These are phyloP conservation scores for Peronospora farinosa DNA, from an alignment of 352 stramenopile genomes.

Conservation along the genomic window DNA sequence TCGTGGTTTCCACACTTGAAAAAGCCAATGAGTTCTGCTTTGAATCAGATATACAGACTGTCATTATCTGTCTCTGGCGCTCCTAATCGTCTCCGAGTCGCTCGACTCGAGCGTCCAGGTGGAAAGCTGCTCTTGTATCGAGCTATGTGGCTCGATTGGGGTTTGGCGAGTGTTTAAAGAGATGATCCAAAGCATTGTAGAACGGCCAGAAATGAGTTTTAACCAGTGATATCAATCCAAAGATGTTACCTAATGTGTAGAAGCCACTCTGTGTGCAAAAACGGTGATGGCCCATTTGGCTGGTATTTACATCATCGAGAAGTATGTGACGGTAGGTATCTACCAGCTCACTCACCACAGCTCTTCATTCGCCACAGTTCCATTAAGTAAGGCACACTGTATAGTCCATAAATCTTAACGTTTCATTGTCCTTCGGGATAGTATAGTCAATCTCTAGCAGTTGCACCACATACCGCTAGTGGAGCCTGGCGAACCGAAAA, in stretches of 20 bases:
- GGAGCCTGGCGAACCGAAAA: not conserved
- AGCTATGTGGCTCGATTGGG: slow-evolving; percentile 6
- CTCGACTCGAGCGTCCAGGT: slow-evolving; percentile 1
- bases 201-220: slow-evolving; percentile 13
- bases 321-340: not conserved
- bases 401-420: not conserved
- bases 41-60: slow-evolving; percentile 24
- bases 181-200: not conserved
- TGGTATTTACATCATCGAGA: slow-evolving; percentile 2
- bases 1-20: slow-evolving; percentile 14
- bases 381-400: not conserved
- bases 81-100: not conserved
- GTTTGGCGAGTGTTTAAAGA: not conserved
- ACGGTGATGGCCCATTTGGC: slow-evolving; percentile 4
- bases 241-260: slow-evolving; percentile 11
- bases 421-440: not conserved
- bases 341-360: not conserved
- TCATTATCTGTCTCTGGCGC: slow-evolving; percentile 14
- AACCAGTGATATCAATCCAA: slow-evolving; percentile 9
- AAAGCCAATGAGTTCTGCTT: slow-evolving; percentile 12
- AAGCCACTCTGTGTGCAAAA: slow-evolving; percentile 6
- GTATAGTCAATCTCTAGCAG: not conserved
- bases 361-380: not conserved
- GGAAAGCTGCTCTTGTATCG: not conserved
- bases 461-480: not conserved